These are phyloP conservation scores for Panaeolus papilionaceus DNA, from an alignment of 768 basidiomycete genomes.

Conservation along the genomic window DNA sequence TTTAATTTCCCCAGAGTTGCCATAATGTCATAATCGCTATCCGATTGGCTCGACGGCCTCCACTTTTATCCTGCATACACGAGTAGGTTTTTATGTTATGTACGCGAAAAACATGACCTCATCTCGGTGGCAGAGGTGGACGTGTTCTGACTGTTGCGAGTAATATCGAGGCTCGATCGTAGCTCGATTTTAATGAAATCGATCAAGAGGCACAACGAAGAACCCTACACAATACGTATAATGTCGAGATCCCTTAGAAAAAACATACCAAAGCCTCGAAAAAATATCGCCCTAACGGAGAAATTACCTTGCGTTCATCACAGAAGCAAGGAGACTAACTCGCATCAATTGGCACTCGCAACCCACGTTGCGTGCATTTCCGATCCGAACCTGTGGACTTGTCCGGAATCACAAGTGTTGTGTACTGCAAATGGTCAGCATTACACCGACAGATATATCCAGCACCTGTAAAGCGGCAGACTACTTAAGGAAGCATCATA, in stretches of 20 bases:
- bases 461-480: not conserved
- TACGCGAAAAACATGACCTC: conserved; percentile 3
- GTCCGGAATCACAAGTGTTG: conserved; percentile 9
- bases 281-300: not conserved
- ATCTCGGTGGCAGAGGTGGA: conserved; percentile 6
- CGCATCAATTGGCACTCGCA: conserved; percentile 2
- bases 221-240: conserved; percentile 1
- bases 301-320: conserved; percentile 7
- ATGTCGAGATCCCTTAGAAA: not conserved
- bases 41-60: conserved; percentile 8
- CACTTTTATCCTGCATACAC: not conserved
- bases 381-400: conserved; percentile 10
- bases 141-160: conserved; percentile 10
- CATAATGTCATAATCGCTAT: not conserved
- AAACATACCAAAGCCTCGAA: not conserved
- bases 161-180: conserved; percentile 4
- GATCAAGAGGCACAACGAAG: not conserved
- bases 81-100: not conserved
- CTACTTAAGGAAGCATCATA: not conserved
- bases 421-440: conserved; percentile 6
- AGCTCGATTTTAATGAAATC: not conserved
- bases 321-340: not conserved
- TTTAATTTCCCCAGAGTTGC: conserved; percentile 13
- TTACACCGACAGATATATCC: conserved; percentile 10
- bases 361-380: conserved; percentile 10